phyloP scores from a whole-genome alignment of 1,284 basidiomycete species.

The Coriolopsis trogii region DNA sequence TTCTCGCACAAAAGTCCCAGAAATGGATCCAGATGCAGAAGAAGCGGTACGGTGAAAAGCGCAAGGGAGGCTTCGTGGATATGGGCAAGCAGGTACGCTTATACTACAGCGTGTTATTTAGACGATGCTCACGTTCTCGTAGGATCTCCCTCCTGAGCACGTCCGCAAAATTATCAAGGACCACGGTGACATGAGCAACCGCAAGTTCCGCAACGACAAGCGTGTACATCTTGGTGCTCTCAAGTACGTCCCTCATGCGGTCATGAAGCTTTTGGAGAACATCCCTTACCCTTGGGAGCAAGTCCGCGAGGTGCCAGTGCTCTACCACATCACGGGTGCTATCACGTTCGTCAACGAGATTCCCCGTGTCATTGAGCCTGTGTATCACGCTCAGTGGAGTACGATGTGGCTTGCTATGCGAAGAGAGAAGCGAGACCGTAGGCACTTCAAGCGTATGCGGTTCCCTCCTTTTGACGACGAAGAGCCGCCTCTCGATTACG shows the following conservation, averaged over 20 bases:
- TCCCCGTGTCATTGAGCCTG: conserved; percentile 94
- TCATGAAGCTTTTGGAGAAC: conserved; percentile 99
- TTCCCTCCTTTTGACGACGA: conserved; percentile 99
- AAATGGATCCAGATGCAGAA: conserved; percentile 96
- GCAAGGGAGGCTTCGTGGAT: conserved; percentile 87
- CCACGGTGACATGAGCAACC: conserved; percentile 96
- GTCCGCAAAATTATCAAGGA: conserved; percentile 98
- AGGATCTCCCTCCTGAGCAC: conserved; percentile 92
- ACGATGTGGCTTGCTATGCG: conserved; percentile 99
- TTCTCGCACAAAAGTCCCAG: conserved; percentile 83
- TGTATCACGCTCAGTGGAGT: conserved; percentile 99
- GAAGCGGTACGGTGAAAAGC: conserved; percentile 88
- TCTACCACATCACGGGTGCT: conserved; percentile 99
- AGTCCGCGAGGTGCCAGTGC: conserved; percentile 94
- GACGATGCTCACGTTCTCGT: conserved; percentile 23
- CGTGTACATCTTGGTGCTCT: conserved; percentile 97
- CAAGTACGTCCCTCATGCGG: conserved; percentile 99
- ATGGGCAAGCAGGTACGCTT: conserved; percentile 86
- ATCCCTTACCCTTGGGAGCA: conserved; percentile 99
- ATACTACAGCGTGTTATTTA: conserved; percentile 2
- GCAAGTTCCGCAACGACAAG: conserved; percentile 98
- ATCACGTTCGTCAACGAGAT: conserved; percentile 99
- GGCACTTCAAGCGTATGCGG: conserved; percentile 99
- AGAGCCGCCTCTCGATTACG: conserved; percentile 97
- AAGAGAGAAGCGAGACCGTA: conserved; percentile 96